These are phyloP conservation scores for Thalassiosira allenii DNA, from an alignment of 352 stramenopile species.

Conservation along the genomic window DNA sequence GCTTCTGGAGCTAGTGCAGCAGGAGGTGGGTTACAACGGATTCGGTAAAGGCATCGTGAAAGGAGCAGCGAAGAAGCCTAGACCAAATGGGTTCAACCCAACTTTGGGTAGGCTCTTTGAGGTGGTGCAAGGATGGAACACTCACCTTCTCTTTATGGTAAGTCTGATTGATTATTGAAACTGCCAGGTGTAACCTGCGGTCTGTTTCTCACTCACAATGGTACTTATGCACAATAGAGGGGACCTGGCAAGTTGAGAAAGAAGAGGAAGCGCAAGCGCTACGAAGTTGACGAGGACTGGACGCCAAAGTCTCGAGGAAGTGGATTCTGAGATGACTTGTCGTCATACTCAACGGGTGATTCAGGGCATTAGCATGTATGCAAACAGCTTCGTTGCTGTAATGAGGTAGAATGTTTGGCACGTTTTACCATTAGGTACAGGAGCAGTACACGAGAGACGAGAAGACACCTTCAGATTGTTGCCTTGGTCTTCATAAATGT, in stretches of 20 bases:
- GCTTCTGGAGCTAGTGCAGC: conserved; percentile 5
- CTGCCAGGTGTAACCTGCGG: background rate
- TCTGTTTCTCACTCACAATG: background rate
- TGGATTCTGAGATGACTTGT: no score
- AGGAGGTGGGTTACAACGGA: conserved; percentile 1
- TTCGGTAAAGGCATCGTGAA: conserved; percentile 6
- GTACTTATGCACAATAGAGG: background rate
- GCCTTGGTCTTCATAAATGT: no score
- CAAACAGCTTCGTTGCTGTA: no score
- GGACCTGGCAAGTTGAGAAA: background rate
- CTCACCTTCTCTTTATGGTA: conserved; percentile 13
- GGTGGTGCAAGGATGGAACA: conserved; percentile 16
- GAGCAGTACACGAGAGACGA: no score
- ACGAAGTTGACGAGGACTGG: conserved; percentile 22
- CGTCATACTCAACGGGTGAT: no score
- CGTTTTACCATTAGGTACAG: no score
- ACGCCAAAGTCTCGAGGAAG: background rate
- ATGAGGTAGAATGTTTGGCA: no score
- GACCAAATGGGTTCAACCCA: background rate
- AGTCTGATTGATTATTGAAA: background rate
- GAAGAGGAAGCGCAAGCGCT: conserved; percentile 17
- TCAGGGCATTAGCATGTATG: no score
- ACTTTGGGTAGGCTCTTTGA: conserved; percentile 12
- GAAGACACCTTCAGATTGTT: no score
- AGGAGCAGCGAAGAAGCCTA: background rate